Conservation (phyloP, 305 asterid genomes). For the Coffea humblotiana region DNA sequence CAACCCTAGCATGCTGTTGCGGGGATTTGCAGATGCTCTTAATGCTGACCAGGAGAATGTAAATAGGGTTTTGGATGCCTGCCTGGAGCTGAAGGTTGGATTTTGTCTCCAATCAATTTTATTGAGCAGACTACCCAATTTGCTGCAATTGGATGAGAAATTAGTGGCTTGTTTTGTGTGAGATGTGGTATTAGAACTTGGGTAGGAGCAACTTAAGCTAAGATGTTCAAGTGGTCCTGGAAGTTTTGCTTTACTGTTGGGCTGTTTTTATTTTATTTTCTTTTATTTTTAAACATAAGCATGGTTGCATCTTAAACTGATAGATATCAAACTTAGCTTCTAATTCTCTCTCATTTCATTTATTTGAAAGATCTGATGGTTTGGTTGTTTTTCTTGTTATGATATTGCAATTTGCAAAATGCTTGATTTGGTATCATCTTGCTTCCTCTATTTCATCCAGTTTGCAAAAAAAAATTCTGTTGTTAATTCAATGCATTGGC, state of each 20-base stretch:
- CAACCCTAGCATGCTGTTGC: conserved; percentile 66
- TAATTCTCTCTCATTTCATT: neutral
- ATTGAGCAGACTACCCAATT: neutral
- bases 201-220: neutral
- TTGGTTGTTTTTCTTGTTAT: neutral
- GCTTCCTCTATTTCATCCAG: neutral
- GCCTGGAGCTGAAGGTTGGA: conserved; percentile 84
- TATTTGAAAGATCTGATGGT: neutral
- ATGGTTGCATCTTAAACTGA: neutral
- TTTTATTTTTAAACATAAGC: neutral
- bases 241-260: neutral
- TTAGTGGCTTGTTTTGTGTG: neutral
- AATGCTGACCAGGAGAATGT: conserved; percentile 60
- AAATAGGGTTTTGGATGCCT: conserved; percentile 65
- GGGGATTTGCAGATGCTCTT: conserved; percentile 75
- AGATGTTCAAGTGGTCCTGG: neutral
- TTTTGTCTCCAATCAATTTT: neutral
- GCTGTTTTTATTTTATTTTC: neutral
- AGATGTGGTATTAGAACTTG: neutral
- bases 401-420: neutral
- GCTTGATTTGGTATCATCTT: no score
- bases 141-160: neutral
- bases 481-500: neutral
- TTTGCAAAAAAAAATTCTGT: neutral
- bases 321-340: neutral